phyloP scores from a whole-genome alignment of 2,329 filamentous ascomycete species.

The Knufia fluminis region DNA sequence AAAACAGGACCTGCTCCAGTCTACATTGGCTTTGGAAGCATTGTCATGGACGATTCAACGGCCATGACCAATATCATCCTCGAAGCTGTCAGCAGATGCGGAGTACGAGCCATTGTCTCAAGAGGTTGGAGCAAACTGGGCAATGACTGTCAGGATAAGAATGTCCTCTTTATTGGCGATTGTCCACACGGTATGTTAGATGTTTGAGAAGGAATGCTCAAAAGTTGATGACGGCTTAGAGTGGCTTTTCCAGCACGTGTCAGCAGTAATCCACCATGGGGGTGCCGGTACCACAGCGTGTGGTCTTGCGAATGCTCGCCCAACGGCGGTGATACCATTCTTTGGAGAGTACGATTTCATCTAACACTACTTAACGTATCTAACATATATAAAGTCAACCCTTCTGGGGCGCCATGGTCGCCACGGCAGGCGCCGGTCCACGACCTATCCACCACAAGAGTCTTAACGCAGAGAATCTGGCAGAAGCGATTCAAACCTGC shows the following conservation, averaged over 20 bases:
- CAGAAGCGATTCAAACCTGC: conserved; percentile 38
- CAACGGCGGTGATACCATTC: conserved; percentile 49
- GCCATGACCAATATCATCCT: conserved; percentile 38
- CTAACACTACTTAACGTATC: too few relatives aligned
- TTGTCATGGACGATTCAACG: conserved; percentile 44
- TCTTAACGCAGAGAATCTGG: conserved; percentile 37
- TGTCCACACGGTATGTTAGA: conserved; percentile 49
- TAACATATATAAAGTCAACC: too few relatives aligned
- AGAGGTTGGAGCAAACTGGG: conserved; percentile 45
- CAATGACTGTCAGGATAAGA: conserved; percentile 27
- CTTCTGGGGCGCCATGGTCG: conserved; percentile 48
- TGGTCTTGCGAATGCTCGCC: conserved; percentile 42
- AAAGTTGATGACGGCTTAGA: too few relatives aligned
- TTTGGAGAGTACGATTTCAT: too few relatives aligned
- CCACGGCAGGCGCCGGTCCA: conserved; percentile 41
- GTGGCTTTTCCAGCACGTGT: conserved; percentile 50
- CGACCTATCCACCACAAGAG: conserved; percentile 38
- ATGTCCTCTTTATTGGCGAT: conserved; percentile 45
- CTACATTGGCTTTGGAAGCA: conserved; percentile 50
- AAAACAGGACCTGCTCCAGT: conserved; percentile 39
- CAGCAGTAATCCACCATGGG: conserved; percentile 50
- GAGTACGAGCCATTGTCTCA: conserved; percentile 46
- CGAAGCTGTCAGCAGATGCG: conserved; percentile 39
- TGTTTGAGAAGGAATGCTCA: too few relatives aligned
- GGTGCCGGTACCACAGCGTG: conserved; percentile 46